Conservation (phyloP, 306 rosid species). For the Sesbania bispinosa region DNA sequence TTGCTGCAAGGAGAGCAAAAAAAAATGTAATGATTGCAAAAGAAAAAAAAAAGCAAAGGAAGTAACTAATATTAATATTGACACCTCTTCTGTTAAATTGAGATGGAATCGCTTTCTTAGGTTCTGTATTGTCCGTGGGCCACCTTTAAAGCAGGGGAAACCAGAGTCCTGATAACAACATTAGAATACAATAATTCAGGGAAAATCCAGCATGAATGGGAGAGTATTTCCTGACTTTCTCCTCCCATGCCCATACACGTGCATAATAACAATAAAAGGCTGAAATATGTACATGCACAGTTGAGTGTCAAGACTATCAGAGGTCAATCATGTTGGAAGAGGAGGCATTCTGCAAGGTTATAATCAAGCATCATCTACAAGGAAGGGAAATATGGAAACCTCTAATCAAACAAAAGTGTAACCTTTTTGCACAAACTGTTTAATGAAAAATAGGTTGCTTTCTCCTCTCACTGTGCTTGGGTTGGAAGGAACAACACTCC, state of each 20-base stretch:
- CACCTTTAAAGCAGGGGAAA: constrained; percentile 97
- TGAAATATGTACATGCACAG: not conserved
- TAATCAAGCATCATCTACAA: constrained; percentile 10
- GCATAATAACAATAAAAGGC: not conserved
- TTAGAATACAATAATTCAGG: constrained; percentile 25
- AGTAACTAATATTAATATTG: constrained; percentile 11
- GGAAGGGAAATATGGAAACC: not conserved
- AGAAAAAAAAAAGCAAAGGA: not conserved
- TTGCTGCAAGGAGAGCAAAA: constrained; percentile 55
- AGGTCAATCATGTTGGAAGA: not conserved
- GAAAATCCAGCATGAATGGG: constrained; percentile 2
- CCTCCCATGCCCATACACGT: not conserved
- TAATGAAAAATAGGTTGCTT: not conserved
- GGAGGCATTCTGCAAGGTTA: not conserved
- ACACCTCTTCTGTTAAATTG: constrained; percentile 94
- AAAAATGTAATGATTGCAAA: not conserved
- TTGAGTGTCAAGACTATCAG: not conserved
- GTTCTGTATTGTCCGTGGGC: constrained; percentile 88
- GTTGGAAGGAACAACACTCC: not conserved
- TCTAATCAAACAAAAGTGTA: not conserved
- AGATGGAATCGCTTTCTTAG: constrained; percentile 89
- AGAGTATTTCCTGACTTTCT: constrained; percentile 18
- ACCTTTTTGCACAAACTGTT: constrained; percentile 9
- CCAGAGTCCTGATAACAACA: constrained; percentile 73
- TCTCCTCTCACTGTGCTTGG: not conserved